Base-by-base conservation (phyloP, 495 filamentous ascomycete species). In the Trichoderma erinaceum region DNA sequence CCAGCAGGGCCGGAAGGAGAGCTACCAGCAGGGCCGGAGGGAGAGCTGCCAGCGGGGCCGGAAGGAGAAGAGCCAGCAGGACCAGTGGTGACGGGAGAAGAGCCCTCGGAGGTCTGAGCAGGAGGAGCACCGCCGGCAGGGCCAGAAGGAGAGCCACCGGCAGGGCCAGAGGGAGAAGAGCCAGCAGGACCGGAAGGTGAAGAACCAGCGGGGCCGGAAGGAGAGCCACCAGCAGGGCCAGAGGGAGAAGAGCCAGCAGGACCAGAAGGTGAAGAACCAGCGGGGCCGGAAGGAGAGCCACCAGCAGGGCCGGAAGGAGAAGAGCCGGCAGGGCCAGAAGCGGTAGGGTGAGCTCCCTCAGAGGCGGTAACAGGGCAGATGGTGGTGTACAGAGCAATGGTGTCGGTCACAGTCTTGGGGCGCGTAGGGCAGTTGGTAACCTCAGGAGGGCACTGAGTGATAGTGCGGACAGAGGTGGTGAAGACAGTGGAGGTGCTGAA, bases 401-500 rank as follows among this genome's bases (percentile, higher is more conserved):
- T 73, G 52, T 74, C 69, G 38, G 75, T 77, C 5, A 72, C 71
- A 27, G 69, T 67, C 56, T 64, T 68, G n/a, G 73, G 70, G 68
- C 64, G 63, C 4, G 68, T 70, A 15, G 75, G 75, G 46, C 75
- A 77, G 70, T 76, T 27, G 15, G 71, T 68, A 1, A 78, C 72
- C 7, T 70, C 71, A 3, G 74, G 65, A 6, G 70, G 70, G 70
- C 78, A 79, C 56, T 73, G 71, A 27, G 77, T 79, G 68, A 78
- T 74, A 15, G 78, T 80, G 70, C 67, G 56, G 48, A 70, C 71
- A 16, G 71, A 69, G 8, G 78, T 80, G 41, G 72, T 72, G 68
- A 76, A 77, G 63, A 80, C 66, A 15, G 77, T 78, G 4, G 77
- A 79, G 25, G 77, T 80, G 2, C 74, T 78, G 66, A 65, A 71